phyloP scores from a whole-genome alignment of 139 green algal species.

The Eudorina sp. region DNA sequence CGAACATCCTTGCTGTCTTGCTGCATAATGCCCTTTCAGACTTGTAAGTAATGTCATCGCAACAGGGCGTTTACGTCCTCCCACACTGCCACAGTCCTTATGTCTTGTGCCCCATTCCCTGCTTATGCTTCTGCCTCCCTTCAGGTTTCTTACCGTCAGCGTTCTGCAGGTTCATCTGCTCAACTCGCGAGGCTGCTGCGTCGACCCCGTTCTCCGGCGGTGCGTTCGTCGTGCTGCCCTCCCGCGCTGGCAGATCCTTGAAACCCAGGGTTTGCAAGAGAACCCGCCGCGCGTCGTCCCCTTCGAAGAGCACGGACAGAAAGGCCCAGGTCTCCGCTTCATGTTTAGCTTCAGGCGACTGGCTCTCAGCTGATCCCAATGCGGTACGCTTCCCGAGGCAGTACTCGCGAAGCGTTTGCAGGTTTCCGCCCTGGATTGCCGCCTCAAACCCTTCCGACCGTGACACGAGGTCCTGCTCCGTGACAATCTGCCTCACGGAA shows the following conservation, averaged over 20 bases:
- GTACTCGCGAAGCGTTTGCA: slow-evolving; percentile 76
- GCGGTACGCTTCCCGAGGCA: slow-evolving; percentile 74
- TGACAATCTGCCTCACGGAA: slow-evolving; percentile 72
- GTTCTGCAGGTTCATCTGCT: slow-evolving; percentile 21
- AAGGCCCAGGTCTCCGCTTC: slow-evolving; percentile 96
- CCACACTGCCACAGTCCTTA: too few relatives aligned
- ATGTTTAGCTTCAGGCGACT: slow-evolving; percentile 44
- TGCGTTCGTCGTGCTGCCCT: background rate
- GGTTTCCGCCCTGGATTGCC: slow-evolving; percentile 78
- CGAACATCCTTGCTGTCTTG: too few relatives aligned
- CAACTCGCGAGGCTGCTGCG: slow-evolving; percentile 2
- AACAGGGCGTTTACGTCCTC: too few relatives aligned
- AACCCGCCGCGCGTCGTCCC: slow-evolving; percentile 77
- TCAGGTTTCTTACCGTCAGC: background rate
- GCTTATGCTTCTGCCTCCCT: background rate
- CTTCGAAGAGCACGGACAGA: slow-evolving; percentile 92
- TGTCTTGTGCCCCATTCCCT: background rate
- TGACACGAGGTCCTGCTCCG: slow-evolving; percentile 80
- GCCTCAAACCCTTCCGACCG: slow-evolving; percentile 84
- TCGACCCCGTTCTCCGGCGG: slow-evolving; percentile 36
- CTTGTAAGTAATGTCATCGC: too few relatives aligned
- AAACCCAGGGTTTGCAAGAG: slow-evolving; percentile 93
- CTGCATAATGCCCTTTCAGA: too few relatives aligned
- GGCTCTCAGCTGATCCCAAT: background rate
- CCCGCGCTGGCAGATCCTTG: slow-evolving; percentile 65